These are phyloP conservation scores for Aspergillus calidoustus DNA, from an alignment of 2,329 filamentous ascomycete genomes.

Conservation along the genomic window DNA sequence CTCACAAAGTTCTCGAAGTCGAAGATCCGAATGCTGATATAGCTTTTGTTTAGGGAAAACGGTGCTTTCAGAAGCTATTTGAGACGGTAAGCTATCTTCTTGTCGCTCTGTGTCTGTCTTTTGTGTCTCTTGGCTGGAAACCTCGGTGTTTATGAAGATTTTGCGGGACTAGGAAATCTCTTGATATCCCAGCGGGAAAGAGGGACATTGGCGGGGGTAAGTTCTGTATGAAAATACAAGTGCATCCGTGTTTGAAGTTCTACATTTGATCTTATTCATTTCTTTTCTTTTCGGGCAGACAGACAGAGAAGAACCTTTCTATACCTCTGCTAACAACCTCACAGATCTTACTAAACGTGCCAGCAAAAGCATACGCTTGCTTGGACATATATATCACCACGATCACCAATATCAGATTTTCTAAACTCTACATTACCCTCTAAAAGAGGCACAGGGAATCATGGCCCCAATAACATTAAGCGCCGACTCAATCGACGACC, in stretches of 20 bases:
- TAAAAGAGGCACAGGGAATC: conserved; percentile 12
- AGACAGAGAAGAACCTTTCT: neutral
- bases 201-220: neutral
- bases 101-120: neutral
- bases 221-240: neutral
- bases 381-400: neutral
- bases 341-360: neutral
- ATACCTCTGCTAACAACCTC: neutral
- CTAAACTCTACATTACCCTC: neutral
- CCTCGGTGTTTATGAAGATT: neutral
- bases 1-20: conserved; percentile 3
- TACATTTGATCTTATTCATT: too few species aligned
- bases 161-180: neutral
- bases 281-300: too few species aligned
- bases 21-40: conserved; percentile 5
- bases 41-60: neutral
- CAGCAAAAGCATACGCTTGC: too few species aligned
- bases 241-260: too few species aligned
- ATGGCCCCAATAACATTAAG: conserved; percentile 53
- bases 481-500: conserved; percentile 85
- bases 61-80: neutral
- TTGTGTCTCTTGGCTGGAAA: neutral
- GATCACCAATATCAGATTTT: neutral
- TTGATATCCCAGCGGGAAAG: neutral
- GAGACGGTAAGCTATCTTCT: neutral